Base-by-base conservation (phyloP, 208 protist species). In the Trypanosoma rangeli region DNA sequence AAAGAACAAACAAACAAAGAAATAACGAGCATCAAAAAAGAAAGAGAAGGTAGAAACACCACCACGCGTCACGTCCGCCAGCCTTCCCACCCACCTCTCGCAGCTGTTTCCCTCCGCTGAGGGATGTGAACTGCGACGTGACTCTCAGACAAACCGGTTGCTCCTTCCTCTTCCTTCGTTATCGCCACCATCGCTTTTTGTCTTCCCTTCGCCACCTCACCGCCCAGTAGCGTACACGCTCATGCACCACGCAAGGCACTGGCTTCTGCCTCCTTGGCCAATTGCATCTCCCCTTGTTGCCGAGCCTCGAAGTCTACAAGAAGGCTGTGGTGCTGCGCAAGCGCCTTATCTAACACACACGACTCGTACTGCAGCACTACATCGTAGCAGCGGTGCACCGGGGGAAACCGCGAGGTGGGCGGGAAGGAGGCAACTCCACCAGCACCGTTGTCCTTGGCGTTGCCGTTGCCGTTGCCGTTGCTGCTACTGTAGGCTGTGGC, bases 321-420 rank as follows among this genome's bases (percentile, higher is more conserved):
- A 15, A 87, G 63, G 10, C 68, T 78, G 22, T 80, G 73, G 57
- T 93, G 87, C 44, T 83, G 72, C 58, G 76, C 63, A 33, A 93
- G 54, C 31, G 76, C 75, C 42, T 79, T 79, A 33, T 84, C 74
- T 44, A 83, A 68, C 5, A 94, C 82, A 58, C 88, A 94, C 44
- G 78, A 70, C 28, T 82, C 60, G 64, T 92, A 94, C 39, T 64
- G 68, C 42, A 80, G 29, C 13, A 78, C 82, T 1, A 55, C 57
- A 10, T 80, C 75, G 48, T 87, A 85, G 61, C 89, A 94, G 28
- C 77, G 74, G n/a, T 89, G 79, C 49, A 90, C 63, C 16, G 63
- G 31, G 5, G 70, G 70, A 39, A 75, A 75, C 31, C 62, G 54
- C 28, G 50, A 48, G 29, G 5, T 57, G 16, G 48, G 12, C 42